phyloP scores from a whole-genome alignment of 2,329 filamentous ascomycete genomes.

The Fusarium nematophilum region DNA sequence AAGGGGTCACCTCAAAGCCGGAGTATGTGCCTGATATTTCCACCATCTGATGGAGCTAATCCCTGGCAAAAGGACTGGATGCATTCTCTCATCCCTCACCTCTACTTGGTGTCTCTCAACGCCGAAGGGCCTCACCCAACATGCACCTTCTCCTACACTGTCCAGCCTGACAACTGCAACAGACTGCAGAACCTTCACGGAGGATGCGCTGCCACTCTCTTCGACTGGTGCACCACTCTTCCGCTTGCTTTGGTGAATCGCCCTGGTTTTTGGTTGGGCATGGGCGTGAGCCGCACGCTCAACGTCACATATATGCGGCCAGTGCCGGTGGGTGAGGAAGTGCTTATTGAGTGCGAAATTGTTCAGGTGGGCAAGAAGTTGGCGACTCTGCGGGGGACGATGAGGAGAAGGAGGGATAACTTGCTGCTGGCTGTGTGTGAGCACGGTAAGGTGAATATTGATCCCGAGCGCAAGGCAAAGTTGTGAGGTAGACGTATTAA shows the following conservation, averaged over 20 bases:
- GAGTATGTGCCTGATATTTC: slow-evolving; percentile 39
- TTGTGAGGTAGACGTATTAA: neutral
- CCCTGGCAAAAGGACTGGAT: slow-evolving; percentile 58
- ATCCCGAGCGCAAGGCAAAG: slow-evolving; percentile 54
- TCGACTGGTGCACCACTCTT: slow-evolving; percentile 73
- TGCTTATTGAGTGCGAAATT: slow-evolving; percentile 67
- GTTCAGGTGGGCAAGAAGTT: slow-evolving; percentile 67
- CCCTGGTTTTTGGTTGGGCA: slow-evolving; percentile 69
- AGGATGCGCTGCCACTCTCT: slow-evolving; percentile 72
- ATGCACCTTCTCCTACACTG: slow-evolving; percentile 60
- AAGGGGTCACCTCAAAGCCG: slow-evolving; percentile 44
- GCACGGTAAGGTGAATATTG: slow-evolving; percentile 73
- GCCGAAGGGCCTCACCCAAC: slow-evolving; percentile 50
- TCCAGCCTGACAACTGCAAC: slow-evolving; percentile 65
- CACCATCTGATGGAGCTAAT: neutral
- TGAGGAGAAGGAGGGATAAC: slow-evolving; percentile 65
- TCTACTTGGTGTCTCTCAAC: slow-evolving; percentile 52
- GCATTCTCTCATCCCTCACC: slow-evolving; percentile 52
- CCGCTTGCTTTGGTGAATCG: slow-evolving; percentile 66
- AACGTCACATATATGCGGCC: slow-evolving; percentile 76
- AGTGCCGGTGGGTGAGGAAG: slow-evolving; percentile 61
- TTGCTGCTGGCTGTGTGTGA: slow-evolving; percentile 68
- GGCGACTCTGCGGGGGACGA: slow-evolving; percentile 63
- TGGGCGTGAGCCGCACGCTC: slow-evolving; percentile 74
- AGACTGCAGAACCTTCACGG: slow-evolving; percentile 67